phyloP scores from a whole-genome alignment of 1,139 yeast genomes.

The Saccharomycopsis hybrid region DNA sequence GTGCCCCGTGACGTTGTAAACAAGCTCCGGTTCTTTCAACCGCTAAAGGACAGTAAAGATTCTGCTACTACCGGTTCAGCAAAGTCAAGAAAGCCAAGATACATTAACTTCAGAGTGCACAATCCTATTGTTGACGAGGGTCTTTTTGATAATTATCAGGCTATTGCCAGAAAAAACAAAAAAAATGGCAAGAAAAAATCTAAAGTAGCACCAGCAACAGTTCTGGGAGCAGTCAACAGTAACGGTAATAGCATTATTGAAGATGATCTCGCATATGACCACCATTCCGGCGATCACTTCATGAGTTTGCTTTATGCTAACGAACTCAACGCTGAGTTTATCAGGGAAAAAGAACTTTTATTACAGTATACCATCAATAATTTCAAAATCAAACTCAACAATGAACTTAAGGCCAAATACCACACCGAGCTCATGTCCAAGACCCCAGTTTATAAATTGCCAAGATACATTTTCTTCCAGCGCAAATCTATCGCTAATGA shows the following conservation, averaged over 20 bases:
- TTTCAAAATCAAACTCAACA: constrained; percentile 16
- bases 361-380: constrained; percentile 13
- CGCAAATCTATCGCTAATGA: constrained; percentile 11
- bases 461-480: constrained; percentile 17
- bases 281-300: not conserved
- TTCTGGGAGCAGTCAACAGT: no score
- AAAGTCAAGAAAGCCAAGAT: constrained; percentile 3
- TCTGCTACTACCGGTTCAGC: not conserved
- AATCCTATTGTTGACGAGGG: constrained; percentile 19
- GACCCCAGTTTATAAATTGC: constrained; percentile 16
- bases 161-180: not conserved
- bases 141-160: constrained; percentile 11
- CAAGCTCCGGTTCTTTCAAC: constrained; percentile 26
- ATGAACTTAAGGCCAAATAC: constrained; percentile 15
- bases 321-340: constrained; percentile 7
- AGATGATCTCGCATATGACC: constrained; percentile 1
- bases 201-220: not conserved
- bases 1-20: constrained; percentile 27
- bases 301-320: constrained; percentile 5
- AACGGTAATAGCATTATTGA: not conserved
- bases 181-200: not conserved
- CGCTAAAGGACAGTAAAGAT: not conserved
- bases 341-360: constrained; percentile 13
- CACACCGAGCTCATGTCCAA: constrained; percentile 16
- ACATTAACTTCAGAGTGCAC: constrained; percentile 18